Evolutionary conservation across 2,329 filamentous ascomycete species (phyloP).

Genomic region (Ceratocystis destructans): DNA sequence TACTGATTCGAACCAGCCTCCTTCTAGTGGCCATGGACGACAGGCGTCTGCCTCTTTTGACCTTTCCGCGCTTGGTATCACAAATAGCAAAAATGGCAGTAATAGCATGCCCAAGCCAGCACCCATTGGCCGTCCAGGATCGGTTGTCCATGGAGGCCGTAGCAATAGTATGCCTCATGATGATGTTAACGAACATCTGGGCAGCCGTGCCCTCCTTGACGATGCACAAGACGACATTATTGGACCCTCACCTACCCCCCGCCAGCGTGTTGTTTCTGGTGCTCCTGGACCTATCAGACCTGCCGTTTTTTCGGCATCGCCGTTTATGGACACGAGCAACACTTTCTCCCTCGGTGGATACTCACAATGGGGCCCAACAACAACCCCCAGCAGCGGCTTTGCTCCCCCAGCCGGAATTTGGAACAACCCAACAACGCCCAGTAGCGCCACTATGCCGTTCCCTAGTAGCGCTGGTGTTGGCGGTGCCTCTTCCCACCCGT

Average conservation of each 20-base stretch:
- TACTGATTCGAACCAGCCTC: slow-evolving; percentile 19
- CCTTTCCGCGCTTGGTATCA: slow-evolving; percentile 27
- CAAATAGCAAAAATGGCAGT: slow-evolving; percentile 24
- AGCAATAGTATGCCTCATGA: slow-evolving; percentile 29
- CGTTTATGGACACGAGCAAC: slow-evolving; percentile 30
- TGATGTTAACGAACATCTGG: slow-evolving; percentile 67
- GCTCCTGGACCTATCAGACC: slow-evolving; percentile 21
- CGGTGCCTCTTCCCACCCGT: background rate
- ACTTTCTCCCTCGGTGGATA: slow-evolving; percentile 28
- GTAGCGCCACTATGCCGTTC: slow-evolving; percentile 43
- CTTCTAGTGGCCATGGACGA: slow-evolving; percentile 50
- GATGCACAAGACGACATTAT: slow-evolving; percentile 38
- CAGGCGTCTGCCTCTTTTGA: slow-evolving; percentile 63
- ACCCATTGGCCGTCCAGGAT: slow-evolving; percentile 78
- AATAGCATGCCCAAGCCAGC: slow-evolving; percentile 58
- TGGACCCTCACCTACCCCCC: background rate
- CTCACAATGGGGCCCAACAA: slow-evolving; percentile 30
- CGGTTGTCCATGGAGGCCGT: slow-evolving; percentile 40
- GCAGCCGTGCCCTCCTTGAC: slow-evolving; percentile 76
- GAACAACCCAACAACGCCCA: slow-evolving; percentile 23
- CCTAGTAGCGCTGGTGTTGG: background rate
- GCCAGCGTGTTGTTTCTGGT: slow-evolving; percentile 15
- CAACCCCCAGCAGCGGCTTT: slow-evolving; percentile 9
- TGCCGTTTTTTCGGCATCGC: slow-evolving; percentile 13
- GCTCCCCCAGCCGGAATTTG: slow-evolving; percentile 14